Conservation (phyloP, 108 stramenopile species). For the Cyclotella baltica region DNA sequence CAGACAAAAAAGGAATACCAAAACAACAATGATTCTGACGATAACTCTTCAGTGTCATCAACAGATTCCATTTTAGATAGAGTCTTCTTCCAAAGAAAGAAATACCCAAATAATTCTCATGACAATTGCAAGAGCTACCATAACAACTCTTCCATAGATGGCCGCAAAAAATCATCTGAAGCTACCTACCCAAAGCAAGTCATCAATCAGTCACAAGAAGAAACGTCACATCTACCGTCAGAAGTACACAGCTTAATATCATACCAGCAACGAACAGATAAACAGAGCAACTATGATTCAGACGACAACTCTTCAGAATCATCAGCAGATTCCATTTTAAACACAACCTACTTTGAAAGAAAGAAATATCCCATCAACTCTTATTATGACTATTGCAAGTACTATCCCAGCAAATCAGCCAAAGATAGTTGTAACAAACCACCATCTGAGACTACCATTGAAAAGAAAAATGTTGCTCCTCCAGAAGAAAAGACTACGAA, state of each 20-base stretch:
- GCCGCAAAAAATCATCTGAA: no score
- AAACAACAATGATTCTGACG: not conserved
- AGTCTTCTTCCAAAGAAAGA: not conserved
- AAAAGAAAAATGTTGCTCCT: not conserved
- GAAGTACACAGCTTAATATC: not conserved
- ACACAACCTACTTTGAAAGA: not conserved
- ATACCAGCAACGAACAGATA: not conserved
- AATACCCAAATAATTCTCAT: not conserved
- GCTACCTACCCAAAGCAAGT: no score
- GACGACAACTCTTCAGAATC: not conserved
- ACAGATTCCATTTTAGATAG: not conserved
- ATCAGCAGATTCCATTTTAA: constrained; percentile 1
- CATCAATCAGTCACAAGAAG: no score
- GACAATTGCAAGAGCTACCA: no score
- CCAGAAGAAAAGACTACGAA: not conserved
- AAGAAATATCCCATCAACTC: constrained; percentile 3
- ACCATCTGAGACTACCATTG: not conserved
- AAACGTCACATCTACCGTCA: no score
- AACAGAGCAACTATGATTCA: not conserved
- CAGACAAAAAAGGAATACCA: no score
- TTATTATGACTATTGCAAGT: constrained; percentile 12
- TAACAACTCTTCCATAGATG: no score
- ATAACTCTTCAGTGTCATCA: not conserved
- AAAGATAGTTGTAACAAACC: not conserved
- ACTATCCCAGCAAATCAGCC: constrained; percentile 2